Conservation (phyloP, 305 asterid genomes). For the Fraxinus baroniana region DNA sequence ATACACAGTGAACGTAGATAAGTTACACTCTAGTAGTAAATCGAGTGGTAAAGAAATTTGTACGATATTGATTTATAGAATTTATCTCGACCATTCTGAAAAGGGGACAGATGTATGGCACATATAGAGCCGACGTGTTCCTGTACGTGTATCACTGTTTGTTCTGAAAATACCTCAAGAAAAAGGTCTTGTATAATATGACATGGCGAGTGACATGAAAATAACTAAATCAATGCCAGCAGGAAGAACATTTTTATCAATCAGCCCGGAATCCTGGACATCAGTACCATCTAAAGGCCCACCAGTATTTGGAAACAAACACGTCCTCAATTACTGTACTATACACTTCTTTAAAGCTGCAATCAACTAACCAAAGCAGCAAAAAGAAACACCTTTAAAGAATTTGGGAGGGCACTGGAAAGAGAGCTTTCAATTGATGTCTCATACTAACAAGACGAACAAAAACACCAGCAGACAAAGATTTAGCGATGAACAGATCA, state of each 20-base stretch:
- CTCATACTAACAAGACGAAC: slow-evolving; percentile 24
- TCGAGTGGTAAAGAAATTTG: neutral
- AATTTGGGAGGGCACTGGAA: slow-evolving; percentile 3
- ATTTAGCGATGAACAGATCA: slow-evolving; percentile 63
- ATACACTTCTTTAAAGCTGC: slow-evolving; percentile 23
- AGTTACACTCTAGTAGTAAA: neutral
- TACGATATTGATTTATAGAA: neutral
- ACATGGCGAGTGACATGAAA: neutral
- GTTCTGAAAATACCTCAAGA: neutral
- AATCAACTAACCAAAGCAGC: slow-evolving; percentile 19
- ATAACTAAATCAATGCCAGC: neutral
- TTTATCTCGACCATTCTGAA: neutral
- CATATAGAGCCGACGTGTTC: too few species aligned
- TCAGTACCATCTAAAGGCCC: slow-evolving; percentile 34
- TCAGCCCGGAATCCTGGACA: slow-evolving; percentile 34
- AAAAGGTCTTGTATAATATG: neutral
- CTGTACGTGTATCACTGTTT: too few species aligned
- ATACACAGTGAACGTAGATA: neutral
- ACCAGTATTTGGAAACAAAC: slow-evolving; percentile 35
- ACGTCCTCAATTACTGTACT: slow-evolving; percentile 26
- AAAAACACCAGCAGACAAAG: slow-evolving; percentile 40
- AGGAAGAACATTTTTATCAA: neutral
- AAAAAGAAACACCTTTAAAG: slow-evolving; percentile 16
- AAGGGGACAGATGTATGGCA: too few species aligned
- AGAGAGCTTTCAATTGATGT: slow-evolving; percentile 21